These are phyloP conservation scores for Colletotrichum abscissum DNA, from an alignment of 2,329 filamentous ascomycete genomes.

Conservation along the genomic window DNA sequence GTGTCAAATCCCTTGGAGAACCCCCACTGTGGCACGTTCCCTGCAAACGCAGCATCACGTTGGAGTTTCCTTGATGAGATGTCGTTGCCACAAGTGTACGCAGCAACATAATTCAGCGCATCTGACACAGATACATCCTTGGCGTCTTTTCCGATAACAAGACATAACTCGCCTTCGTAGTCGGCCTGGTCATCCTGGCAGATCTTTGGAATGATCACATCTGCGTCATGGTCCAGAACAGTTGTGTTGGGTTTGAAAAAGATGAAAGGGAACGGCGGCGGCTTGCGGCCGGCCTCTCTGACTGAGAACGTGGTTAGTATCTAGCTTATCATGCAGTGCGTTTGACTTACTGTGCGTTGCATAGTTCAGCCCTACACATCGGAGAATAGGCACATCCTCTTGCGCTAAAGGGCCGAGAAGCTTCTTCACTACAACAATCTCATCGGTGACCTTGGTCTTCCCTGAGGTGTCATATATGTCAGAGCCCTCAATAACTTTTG, in stretches of 20 bases:
- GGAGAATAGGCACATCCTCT: constrained; percentile 64
- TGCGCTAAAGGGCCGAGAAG: constrained; percentile 63
- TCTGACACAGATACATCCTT: constrained; percentile 57
- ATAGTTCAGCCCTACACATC: constrained; percentile 71
- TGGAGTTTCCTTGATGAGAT: constrained; percentile 65
- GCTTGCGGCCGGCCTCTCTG: constrained; percentile 60
- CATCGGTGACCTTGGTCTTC: constrained; percentile 61
- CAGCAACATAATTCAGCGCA: constrained; percentile 62
- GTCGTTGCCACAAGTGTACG: constrained; percentile 66
- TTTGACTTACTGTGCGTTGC: constrained; percentile 60
- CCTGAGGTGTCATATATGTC: constrained; percentile 61
- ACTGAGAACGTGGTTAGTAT: constrained; percentile 46
- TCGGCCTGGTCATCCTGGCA: constrained; percentile 60
- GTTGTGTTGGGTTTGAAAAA: constrained; percentile 62
- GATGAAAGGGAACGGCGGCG: constrained; percentile 59
- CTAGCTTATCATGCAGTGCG: not conserved
- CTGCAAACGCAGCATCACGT: constrained; percentile 58
- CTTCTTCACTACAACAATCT: constrained; percentile 63
- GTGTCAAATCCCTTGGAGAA: constrained; percentile 69
- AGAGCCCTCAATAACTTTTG: constrained; percentile 61
- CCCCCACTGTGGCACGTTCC: constrained; percentile 65
- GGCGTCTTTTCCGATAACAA: constrained; percentile 61
- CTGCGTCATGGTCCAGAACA: constrained; percentile 47
- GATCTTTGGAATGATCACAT: constrained; percentile 59
- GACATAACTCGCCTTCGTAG: constrained; percentile 59